A percentile compares a stretch with the other conserved stretches of the same genome.
phyloP scores from a whole-genome alignment of 176 grass and related monocot species.

The Tillandsia fasciculata region DNA sequence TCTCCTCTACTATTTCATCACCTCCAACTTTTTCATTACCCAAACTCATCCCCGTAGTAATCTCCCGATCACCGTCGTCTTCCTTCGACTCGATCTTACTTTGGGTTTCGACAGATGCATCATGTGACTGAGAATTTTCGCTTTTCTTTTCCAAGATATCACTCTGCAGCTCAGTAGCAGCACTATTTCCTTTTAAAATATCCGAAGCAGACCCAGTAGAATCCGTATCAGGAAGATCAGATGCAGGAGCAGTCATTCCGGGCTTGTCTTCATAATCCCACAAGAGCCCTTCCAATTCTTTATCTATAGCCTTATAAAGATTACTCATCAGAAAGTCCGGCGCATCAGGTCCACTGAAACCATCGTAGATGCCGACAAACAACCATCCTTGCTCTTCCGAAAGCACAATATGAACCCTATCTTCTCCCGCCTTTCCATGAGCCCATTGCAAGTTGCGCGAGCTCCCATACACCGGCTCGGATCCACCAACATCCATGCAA shows the following conservation, averaged over 20 bases:
- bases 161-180: constrained; percentile 5
- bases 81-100: constrained; percentile 22
- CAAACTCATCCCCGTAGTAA: constrained; percentile 14
- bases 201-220: constrained; percentile 9
- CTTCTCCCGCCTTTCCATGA: constrained; percentile 89
- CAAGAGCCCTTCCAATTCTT: constrained; percentile 72
- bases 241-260: constrained; percentile 23
- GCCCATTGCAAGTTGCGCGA: constrained; percentile 88
- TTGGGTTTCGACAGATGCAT: constrained; percentile 15
- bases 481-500: constrained; percentile 37
- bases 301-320: constrained; percentile 89
- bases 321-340: constrained; percentile 90
- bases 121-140: constrained; percentile 21
- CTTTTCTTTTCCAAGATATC: constrained; percentile 12
- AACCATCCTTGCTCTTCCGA: constrained; percentile 94
- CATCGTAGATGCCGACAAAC: constrained; percentile 95
- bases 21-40: constrained; percentile 2
- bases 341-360: constrained; percentile 83
- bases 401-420: constrained; percentile 82
- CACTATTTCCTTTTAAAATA: constrained; percentile 4
- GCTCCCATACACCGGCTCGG: constrained; percentile 64
- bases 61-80: constrained; percentile 1
- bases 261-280: constrained; percentile 71
- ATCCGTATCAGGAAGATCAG: constrained; percentile 33
- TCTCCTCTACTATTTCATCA: constrained; percentile 54